Evolutionary conservation across 345 rosid genomes (phyloP).

Genomic region (Melastoma malabathricum): DNA sequence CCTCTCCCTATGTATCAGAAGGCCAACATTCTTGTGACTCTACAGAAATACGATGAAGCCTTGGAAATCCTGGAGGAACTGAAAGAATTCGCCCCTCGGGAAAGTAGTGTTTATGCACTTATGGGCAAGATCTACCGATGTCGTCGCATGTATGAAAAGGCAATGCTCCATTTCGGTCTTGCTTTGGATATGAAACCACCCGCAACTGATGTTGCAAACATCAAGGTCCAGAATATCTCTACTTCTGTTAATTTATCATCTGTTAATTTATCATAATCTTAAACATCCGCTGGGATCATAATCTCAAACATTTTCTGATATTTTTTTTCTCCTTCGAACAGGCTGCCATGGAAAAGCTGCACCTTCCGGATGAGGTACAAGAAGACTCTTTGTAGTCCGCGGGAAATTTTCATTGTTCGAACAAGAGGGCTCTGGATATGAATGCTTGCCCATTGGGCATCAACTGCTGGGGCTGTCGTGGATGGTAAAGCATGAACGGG

Average conservation of each 20-base stretch:
- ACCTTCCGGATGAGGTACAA: constrained; percentile 71
- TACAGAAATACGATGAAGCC: constrained; percentile 80
- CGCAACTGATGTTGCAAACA: constrained; percentile 77
- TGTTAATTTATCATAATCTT: not conserved
- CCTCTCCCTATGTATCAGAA: constrained; percentile 99
- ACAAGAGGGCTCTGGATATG: constrained; percentile 9
- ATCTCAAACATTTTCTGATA: not conserved
- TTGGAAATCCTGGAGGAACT: constrained; percentile 84
- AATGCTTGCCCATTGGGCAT: constrained; percentile 9
- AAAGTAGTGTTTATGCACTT: constrained; percentile 85
- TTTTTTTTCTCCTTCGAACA: constrained; percentile 16
- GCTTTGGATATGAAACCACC: constrained; percentile 97
- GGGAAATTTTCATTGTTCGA: not conserved
- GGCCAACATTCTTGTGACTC: constrained; percentile 68
- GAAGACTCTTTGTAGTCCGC: constrained; percentile 42
- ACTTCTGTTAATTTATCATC: not conserved
- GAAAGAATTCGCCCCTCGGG: constrained; percentile 83
- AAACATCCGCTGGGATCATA: not conserved
- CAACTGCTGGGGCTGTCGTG: constrained; percentile 40
- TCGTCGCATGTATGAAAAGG: constrained; percentile 62
- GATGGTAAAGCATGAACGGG: constrained; percentile 8
- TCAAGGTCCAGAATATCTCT: constrained; percentile 46
- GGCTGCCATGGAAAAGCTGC: constrained; percentile 97
- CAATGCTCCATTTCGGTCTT: constrained; percentile 87
- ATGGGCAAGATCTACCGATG: constrained; percentile 88